phyloP scores from a whole-genome alignment of 2,329 filamentous ascomycete genomes.

The Fusarium sp. region DNA sequence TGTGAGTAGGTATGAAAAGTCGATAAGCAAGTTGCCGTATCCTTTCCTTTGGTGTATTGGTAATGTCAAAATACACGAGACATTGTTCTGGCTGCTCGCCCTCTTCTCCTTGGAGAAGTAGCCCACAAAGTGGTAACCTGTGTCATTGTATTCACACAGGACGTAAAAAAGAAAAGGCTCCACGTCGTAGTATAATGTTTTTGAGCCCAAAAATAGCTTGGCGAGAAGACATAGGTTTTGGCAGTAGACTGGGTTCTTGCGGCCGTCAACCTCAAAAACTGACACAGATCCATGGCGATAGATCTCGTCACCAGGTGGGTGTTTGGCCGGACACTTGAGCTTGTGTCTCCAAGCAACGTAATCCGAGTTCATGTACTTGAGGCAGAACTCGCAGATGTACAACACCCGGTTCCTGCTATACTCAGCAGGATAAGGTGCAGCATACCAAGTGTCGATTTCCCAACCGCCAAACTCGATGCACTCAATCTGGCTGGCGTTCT shows the following conservation, averaged over 20 bases:
- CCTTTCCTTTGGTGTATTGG: conserved; percentile 98
- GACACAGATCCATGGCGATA: conserved; percentile 92
- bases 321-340: conserved; percentile 94
- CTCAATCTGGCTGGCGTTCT: conserved; percentile 94
- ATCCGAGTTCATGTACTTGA: conserved; percentile 99
- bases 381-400: conserved; percentile 99
- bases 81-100: conserved; percentile 93
- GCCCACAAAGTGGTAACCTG: conserved; percentile 96
- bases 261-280: conserved; percentile 97
- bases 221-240: conserved; percentile 96
- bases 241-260: conserved; percentile 98
- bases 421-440: conserved; percentile 96
- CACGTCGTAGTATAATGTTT: conserved; percentile 97
- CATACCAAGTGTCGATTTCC: conserved; percentile 99
- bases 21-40: conserved; percentile 95
- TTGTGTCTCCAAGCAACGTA: conserved; percentile 99
- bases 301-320: conserved; percentile 97
- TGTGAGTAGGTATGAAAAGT: conserved; percentile 97
- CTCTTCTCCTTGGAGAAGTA: conserved; percentile 99
- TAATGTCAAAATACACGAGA: conserved; percentile 94
- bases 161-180: conserved; percentile 98
- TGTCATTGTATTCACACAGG: conserved; percentile 91
- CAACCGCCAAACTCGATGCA: conserved; percentile 98
- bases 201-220: conserved; percentile 97
- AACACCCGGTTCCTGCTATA: conserved; percentile 96